phyloP scores from a whole-genome alignment of 106 monocot species.

The Dactylorhiza incarnata region DNA sequence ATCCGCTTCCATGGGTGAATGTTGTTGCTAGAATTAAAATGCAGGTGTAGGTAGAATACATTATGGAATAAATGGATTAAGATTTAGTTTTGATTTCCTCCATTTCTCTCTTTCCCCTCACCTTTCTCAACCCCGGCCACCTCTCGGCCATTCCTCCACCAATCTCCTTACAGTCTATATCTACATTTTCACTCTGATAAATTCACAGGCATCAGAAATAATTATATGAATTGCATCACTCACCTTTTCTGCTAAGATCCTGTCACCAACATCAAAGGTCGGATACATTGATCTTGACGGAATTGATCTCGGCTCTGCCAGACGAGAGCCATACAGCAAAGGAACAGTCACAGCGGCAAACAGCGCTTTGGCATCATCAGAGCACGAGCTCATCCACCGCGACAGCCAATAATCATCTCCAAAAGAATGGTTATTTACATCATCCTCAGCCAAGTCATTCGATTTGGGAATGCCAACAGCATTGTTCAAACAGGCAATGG shows the following conservation, averaged over 20 bases:
- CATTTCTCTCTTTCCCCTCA: too few relatives aligned
- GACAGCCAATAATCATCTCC: slow-evolving; percentile 28
- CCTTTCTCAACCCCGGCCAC: too few relatives aligned
- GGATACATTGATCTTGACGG: slow-evolving; percentile 62
- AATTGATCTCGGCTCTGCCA: slow-evolving; percentile 64
- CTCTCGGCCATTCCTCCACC: too few relatives aligned
- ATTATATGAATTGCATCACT: neutral
- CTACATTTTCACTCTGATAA: too few relatives aligned
- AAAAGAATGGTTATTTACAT: too few relatives aligned
- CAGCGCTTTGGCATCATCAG: slow-evolving; percentile 47
- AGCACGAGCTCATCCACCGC: slow-evolving; percentile 40
- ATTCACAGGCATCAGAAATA: too few relatives aligned
- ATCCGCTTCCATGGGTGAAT: too few relatives aligned
- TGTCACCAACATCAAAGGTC: slow-evolving; percentile 62
- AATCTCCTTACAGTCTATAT: too few relatives aligned
- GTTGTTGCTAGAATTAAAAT: too few relatives aligned
- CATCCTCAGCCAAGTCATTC: neutral
- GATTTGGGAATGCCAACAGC: neutral
- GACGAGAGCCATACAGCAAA: slow-evolving; percentile 33
- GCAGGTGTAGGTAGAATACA: too few relatives aligned
- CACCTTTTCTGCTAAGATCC: slow-evolving; percentile 73
- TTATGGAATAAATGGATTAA: too few relatives aligned
- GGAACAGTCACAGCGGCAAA: slow-evolving; percentile 62
- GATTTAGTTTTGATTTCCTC: too few relatives aligned
- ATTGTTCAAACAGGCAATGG: neutral